A percentile compares a stretch with the other conserved stretches of the same genome.
Conservation (phyloP, 2,329 filamentous ascomycete genomes). For the Didymella sp. region DNA sequence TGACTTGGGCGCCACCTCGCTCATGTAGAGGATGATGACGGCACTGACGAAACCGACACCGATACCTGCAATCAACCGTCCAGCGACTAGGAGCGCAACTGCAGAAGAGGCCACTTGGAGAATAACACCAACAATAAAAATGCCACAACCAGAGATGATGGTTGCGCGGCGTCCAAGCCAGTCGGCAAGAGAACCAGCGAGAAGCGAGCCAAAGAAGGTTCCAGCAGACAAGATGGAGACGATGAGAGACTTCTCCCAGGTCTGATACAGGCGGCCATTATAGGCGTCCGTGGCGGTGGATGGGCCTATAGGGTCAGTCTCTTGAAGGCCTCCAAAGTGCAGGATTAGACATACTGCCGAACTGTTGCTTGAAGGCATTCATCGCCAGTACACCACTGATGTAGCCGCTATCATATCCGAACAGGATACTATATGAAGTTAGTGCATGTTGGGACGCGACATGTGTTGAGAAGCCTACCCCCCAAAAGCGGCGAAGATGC, state of each 20-base stretch:
- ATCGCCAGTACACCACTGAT: conserved; percentile 69
- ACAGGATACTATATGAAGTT: conserved; percentile 61
- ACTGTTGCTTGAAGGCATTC: conserved; percentile 47
- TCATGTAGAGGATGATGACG: conserved; percentile 74
- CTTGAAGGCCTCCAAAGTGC: not conserved
- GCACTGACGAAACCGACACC: conserved; percentile 51
- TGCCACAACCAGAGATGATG: conserved; percentile 48
- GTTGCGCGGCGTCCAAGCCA: conserved; percentile 73
- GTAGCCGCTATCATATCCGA: conserved; percentile 80
- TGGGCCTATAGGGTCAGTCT: conserved; percentile 63
- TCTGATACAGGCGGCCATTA: conserved; percentile 43
- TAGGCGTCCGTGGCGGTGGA: conserved; percentile 50
- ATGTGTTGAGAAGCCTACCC: conserved; percentile 47
- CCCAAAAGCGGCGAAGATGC: conserved; percentile 58
- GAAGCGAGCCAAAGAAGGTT: conserved; percentile 77
- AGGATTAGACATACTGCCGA: conserved; percentile 48
- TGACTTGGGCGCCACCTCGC: conserved; percentile 74
- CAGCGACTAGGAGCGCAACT: conserved; percentile 46
- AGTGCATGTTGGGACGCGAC: not conserved
- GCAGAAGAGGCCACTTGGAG: conserved; percentile 48
- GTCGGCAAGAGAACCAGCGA: conserved; percentile 73
- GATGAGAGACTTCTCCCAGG: conserved; percentile 70
- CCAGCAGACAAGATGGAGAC: conserved; percentile 85
- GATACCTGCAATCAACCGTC: conserved; percentile 50
- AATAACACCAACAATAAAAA: conserved; percentile 50